A percentile compares a stretch with the other conserved stretches of the same genome.
phyloP scores from a whole-genome alignment of 352 stramenopile species.

The Achlya hypogyna region DNA sequence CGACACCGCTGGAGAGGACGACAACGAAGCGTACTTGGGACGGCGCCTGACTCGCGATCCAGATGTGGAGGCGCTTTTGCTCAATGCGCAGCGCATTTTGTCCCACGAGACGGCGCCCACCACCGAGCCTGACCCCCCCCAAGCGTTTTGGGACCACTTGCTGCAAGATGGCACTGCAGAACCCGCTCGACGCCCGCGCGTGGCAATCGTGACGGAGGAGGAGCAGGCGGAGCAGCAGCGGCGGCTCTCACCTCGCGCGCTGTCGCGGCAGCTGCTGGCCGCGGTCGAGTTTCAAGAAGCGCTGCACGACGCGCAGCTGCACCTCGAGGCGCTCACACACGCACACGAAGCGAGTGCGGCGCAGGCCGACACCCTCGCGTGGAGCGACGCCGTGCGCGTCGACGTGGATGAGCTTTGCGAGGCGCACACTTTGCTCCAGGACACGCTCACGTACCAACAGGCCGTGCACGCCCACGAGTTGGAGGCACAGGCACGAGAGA shows the following conservation, averaged over 20 bases:
- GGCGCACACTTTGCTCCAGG: background rate
- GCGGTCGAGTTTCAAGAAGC: slow-evolving; percentile 19
- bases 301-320: slow-evolving; percentile 19
- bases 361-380: slow-evolving; percentile 13
- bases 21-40: background rate
- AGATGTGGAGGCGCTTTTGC: background rate
- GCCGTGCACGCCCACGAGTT: slow-evolving; percentile 8
- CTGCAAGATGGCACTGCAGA: background rate
- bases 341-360: slow-evolving; percentile 10
- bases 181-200: background rate
- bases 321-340: slow-evolving; percentile 9
- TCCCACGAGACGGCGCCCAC: background rate
- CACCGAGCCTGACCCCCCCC: background rate
- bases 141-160: slow-evolving; percentile 1
- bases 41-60: background rate
- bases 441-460: background rate
- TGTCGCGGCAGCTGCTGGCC: slow-evolving; percentile 10
- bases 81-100: background rate
- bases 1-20: background rate
- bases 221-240: background rate
- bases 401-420: slow-evolving; percentile 11
- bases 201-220: slow-evolving; percentile 3
- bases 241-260: slow-evolving; percentile 6
- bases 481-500: slow-evolving; percentile 2
- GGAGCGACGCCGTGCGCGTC: background rate